These are phyloP conservation scores for Leishmania tropica DNA, from an alignment of 208 protist species.

Conservation along the genomic window DNA sequence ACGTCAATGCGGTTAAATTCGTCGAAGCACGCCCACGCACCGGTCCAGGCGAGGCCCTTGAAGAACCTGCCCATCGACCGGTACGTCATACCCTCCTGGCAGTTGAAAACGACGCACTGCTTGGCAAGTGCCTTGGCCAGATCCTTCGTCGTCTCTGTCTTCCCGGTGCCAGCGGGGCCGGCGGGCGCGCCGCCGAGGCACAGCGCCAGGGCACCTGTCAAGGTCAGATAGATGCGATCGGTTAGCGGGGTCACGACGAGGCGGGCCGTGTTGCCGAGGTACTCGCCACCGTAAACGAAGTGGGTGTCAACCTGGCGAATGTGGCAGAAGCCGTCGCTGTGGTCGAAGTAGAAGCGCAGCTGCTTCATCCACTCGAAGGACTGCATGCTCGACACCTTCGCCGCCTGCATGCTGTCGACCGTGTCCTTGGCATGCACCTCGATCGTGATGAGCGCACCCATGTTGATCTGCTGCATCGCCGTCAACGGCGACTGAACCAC, in stretches of 20 bases:
- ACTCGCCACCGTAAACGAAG: conserved; percentile 97
- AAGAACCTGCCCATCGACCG: conserved; percentile 98
- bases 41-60: conserved; percentile 96
- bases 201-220: conserved; percentile 94
- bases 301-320: conserved; percentile 94
- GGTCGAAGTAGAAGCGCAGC: conserved; percentile 97
- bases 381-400: conserved; percentile 54
- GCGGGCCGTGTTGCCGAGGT: conserved; percentile 97
- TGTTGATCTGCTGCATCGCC: conserved; percentile 88
- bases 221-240: conserved; percentile 97
- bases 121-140: conserved; percentile 97
- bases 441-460: conserved; percentile 97
- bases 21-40: conserved; percentile 99
- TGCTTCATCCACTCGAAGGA: conserved; percentile 98
- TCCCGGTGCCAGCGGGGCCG: conserved; percentile 97
- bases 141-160: conserved; percentile 99
- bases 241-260: conserved; percentile 98
- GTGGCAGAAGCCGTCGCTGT: conserved; percentile 74
- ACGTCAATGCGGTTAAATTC: conserved; percentile 99
- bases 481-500: conserved; percentile 92
- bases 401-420: conserved; percentile 74
- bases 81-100: conserved; percentile 96
- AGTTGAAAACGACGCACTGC: conserved; percentile 99
- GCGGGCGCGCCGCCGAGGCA: conserved; percentile 95
- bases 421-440: conserved; percentile 98